phyloP scores from a whole-genome alignment of 129 eudicot genomes.

The Oenanthe sinensis region DNA sequence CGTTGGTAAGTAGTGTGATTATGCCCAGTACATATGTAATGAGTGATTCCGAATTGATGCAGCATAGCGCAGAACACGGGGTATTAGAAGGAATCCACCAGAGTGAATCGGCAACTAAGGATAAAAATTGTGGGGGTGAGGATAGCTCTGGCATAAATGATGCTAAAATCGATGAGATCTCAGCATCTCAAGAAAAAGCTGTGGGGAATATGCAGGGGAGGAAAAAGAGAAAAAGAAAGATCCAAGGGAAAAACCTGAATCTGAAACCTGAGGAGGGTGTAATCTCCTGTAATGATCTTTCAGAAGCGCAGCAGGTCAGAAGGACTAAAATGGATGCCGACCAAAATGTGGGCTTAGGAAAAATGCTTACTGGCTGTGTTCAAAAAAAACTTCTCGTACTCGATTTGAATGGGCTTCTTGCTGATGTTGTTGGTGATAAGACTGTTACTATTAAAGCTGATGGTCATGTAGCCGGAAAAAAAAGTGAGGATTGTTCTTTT shows the following conservation, averaged over 20 bases:
- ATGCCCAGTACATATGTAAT: background rate
- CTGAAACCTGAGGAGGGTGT: conserved; percentile 23
- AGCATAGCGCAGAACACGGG: background rate
- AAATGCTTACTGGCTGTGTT: conserved; percentile 14
- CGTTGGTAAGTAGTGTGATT: background rate
- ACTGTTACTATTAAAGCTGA: conserved; percentile 35
- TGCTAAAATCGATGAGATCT: background rate
- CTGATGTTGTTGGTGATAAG: conserved; percentile 43
- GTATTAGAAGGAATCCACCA: background rate
- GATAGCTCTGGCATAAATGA: background rate
- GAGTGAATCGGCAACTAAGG: background rate
- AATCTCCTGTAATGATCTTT: background rate
- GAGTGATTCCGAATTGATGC: background rate
- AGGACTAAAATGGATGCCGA: background rate
- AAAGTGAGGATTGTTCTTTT: conserved; percentile 37
- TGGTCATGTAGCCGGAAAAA: conserved; percentile 39
- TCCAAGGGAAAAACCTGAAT: background rate
- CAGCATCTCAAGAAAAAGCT: conserved; percentile 4
- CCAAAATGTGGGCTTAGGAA: conserved; percentile 10
- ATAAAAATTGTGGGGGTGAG: background rate
- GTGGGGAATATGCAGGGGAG: background rate
- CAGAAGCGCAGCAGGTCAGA: conserved; percentile 9
- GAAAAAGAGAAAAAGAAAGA: conserved; percentile 13
- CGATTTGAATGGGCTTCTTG: conserved; percentile 82
- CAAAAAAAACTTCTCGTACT: conserved; percentile 82